A percentile compares a stretch with the other conserved stretches of the same genome.
Evolutionary conservation across 2,329 filamentous ascomycete species (phyloP).

Genomic region (Colletotrichum musae): DNA sequence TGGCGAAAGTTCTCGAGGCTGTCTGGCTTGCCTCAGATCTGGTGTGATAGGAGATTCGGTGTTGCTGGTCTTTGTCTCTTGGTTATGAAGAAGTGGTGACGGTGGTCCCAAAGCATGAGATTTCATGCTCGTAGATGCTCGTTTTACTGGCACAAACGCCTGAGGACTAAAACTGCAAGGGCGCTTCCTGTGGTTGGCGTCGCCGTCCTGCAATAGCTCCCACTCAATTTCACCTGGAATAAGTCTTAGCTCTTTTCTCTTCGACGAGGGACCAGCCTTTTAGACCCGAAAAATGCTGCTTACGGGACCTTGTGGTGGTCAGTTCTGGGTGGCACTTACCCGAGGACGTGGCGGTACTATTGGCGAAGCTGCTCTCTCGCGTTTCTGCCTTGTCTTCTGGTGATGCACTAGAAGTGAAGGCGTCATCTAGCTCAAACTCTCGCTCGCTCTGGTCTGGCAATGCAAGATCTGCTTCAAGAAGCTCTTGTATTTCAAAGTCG

Average conservation of each 20-base stretch:
- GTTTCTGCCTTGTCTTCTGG: not conserved
- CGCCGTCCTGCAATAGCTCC: not conserved
- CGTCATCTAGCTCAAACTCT: not conserved
- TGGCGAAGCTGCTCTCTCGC: conserved; percentile 15
- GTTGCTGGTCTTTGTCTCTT: not conserved
- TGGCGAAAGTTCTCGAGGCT: not conserved
- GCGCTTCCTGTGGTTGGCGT: not conserved
- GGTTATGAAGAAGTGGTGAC: not conserved
- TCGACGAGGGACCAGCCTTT: not conserved
- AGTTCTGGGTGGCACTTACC: not conserved
- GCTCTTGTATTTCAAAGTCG: conserved; percentile 11
- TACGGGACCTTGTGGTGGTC: too few species aligned
- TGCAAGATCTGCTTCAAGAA: conserved; percentile 15
- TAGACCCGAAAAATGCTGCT: too few species aligned
- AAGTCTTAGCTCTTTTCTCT: not conserved
- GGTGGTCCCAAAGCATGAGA: not conserved
- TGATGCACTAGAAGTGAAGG: not conserved
- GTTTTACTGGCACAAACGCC: not conserved
- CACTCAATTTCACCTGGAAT: not conserved
- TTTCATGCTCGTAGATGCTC: not conserved
- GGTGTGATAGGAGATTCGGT: too few species aligned
- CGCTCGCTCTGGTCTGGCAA: conserved; percentile 1
- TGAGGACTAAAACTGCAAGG: not conserved
- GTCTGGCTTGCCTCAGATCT: not conserved
- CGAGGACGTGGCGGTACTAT: not conserved